Conservation (phyloP, 2,329 filamentous ascomycete genomes). For the Canariomyces notabilis region DNA sequence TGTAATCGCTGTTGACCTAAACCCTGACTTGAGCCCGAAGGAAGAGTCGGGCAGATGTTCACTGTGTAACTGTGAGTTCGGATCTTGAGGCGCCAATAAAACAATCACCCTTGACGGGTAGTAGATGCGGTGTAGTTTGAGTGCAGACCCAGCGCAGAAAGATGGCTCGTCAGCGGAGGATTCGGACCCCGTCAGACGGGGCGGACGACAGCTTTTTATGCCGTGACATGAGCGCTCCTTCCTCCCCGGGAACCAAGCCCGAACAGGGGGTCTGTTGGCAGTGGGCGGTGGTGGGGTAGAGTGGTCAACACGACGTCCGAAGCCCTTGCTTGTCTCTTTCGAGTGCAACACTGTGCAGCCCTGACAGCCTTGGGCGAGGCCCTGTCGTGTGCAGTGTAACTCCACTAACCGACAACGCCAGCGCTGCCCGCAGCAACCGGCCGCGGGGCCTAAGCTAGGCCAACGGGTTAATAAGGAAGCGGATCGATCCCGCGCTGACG, state of each 20-base stretch:
- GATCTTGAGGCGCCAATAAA: not conserved
- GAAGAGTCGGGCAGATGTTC: too few relatives aligned
- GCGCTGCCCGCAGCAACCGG: too few relatives aligned
- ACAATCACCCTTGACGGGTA: too few relatives aligned
- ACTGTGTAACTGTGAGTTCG: not conserved
- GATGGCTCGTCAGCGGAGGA: not conserved
- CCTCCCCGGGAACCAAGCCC: conserved; percentile 3
- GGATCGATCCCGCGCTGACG: too few relatives aligned
- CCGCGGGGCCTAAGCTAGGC: too few relatives aligned
- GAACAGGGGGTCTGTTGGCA: conserved; percentile 3
- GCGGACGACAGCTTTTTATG: conserved; percentile 5
- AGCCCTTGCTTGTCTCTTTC: not conserved
- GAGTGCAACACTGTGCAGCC: not conserved
- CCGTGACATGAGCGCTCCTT: not conserved
- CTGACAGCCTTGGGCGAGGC: not conserved
- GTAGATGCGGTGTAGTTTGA: too few relatives aligned
- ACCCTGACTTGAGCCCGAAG: too few relatives aligned
- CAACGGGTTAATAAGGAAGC: too few relatives aligned
- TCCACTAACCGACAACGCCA: too few relatives aligned
- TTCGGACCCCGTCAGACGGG: not conserved
- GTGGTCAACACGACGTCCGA: conserved; percentile 1
- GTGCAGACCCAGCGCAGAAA: not conserved
- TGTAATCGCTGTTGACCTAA: too few relatives aligned
- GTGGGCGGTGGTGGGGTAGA: conserved; percentile 13
- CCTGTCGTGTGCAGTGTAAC: too few relatives aligned